phyloP scores from a whole-genome alignment of 2,329 filamentous ascomycete species.

The Xylogone sp. region DNA sequence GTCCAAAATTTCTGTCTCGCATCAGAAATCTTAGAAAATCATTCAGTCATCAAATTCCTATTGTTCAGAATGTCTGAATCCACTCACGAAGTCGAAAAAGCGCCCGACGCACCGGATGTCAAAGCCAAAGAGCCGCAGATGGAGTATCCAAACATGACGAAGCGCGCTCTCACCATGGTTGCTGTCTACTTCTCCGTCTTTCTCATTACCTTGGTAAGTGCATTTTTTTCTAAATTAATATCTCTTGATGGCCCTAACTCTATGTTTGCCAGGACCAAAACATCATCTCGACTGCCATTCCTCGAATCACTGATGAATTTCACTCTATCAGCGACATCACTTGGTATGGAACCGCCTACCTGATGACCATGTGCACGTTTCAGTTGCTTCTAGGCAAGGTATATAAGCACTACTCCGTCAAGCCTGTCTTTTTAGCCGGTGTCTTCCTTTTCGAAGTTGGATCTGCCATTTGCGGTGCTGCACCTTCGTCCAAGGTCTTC shows the following conservation, averaged over 20 bases:
- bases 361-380: slow-evolving; percentile 25
- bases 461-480: slow-evolving; percentile 41
- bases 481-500: slow-evolving; percentile 37
- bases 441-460: slow-evolving; percentile 45
- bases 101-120: neutral
- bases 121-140: neutral
- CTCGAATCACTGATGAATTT: slow-evolving; percentile 32
- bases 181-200: slow-evolving; percentile 22
- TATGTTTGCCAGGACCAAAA: slow-evolving; percentile 3
- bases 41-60: too few species aligned
- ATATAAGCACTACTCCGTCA: slow-evolving; percentile 18
- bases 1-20: too few species aligned
- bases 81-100: too few species aligned
- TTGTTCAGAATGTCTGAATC: too few species aligned
- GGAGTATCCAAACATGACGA: slow-evolving; percentile 14
- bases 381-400: slow-evolving; percentile 16
- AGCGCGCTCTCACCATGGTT: slow-evolving; percentile 18
- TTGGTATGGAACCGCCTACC: slow-evolving; percentile 30
- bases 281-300: slow-evolving; percentile 28
- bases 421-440: slow-evolving; percentile 25
- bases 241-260: too few species aligned
- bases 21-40: too few species aligned
- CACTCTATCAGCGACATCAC: slow-evolving; percentile 28
- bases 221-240: neutral
- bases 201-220: slow-evolving; percentile 20